Percentiles rank a stretch among this genome's conserved stretches.
These are phyloP conservation scores for Oryza officinalis DNA, from an alignment of 176 grass and related monocot genomes.

Conservation along the genomic window DNA sequence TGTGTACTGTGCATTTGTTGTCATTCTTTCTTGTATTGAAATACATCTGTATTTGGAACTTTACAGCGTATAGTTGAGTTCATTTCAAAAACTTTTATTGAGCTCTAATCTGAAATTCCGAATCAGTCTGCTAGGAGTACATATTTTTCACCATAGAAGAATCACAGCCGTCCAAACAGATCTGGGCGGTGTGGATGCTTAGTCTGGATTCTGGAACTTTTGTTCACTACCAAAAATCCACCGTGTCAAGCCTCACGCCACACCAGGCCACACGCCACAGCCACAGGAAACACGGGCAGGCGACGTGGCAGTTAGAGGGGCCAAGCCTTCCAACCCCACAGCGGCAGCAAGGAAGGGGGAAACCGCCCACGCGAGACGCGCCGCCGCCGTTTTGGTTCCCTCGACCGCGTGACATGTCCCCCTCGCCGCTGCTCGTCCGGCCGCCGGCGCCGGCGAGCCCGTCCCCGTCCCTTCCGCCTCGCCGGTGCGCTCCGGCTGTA, in stretches of 20 bases:
- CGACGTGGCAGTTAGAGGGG: slow-evolving; percentile 13
- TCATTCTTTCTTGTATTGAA: slow-evolving; percentile 26
- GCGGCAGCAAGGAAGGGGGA: background rate
- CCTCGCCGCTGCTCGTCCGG: slow-evolving; percentile 47
- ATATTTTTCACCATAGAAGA: background rate
- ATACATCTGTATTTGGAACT: background rate
- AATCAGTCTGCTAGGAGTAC: too few relatives aligned
- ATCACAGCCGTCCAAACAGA: background rate
- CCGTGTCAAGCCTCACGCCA: background rate
- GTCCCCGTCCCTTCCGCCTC: background rate
- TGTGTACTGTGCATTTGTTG: background rate
- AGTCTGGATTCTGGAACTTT: background rate
- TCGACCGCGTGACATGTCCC: slow-evolving; percentile 32
- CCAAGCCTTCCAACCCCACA: background rate
- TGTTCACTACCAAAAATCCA: background rate
- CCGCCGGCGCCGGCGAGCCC: slow-evolving; percentile 33
- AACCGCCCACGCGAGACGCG: slow-evolving; percentile 16
- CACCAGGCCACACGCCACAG: background rate
- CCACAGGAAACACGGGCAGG: background rate
- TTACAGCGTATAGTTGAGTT: background rate
- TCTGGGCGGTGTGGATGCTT: background rate
- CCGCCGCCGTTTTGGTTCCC: background rate
- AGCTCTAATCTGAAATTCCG: background rate
- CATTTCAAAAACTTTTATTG: background rate
- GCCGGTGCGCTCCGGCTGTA: slow-evolving; percentile 17